Percentiles rank a stretch among this genome's conserved stretches.
These are phyloP conservation scores for Lepiota subincarnata DNA, from an alignment of 768 basidiomycete species.

Conservation along the genomic window DNA sequence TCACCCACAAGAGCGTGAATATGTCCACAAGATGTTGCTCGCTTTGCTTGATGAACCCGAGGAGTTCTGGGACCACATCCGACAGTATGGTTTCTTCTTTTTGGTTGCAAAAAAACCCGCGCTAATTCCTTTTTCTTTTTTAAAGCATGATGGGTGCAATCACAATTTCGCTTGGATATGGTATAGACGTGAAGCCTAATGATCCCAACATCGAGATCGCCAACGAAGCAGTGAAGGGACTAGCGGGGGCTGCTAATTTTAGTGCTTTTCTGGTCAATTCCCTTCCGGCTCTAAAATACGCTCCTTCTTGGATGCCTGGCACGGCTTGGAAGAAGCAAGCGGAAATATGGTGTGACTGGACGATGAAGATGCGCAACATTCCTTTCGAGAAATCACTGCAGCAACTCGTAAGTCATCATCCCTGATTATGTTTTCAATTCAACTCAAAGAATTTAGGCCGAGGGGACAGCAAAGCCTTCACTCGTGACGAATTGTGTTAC, in stretches of 20 bases:
- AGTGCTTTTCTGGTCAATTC: slow-evolving; percentile 35
- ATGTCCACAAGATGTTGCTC: slow-evolving; percentile 38
- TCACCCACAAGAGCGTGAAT: slow-evolving; percentile 41
- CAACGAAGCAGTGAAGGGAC: slow-evolving; percentile 23
- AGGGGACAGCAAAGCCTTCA: slow-evolving; percentile 17
- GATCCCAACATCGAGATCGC: slow-evolving; percentile 31
- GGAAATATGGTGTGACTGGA: slow-evolving; percentile 23
- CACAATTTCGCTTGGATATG: slow-evolving; percentile 30
- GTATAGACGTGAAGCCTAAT: slow-evolving; percentile 26
- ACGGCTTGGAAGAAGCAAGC: slow-evolving; percentile 34
- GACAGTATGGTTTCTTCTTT: slow-evolving; percentile 30
- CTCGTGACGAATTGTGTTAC: slow-evolving; percentile 16
- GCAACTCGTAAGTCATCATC: slow-evolving; percentile 16
- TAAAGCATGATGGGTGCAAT: slow-evolving; percentile 32
- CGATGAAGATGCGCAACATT: slow-evolving; percentile 20
- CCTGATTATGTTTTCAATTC: neutral
- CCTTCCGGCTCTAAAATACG: slow-evolving; percentile 27
- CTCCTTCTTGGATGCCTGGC: slow-evolving; percentile 37
- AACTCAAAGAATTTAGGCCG: slow-evolving; percentile 3
- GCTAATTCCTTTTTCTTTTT: slow-evolving; percentile 18
- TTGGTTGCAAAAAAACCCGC: too few species aligned
- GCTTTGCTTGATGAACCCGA: slow-evolving; percentile 35
- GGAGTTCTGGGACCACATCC: slow-evolving; percentile 40
- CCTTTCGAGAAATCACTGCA: slow-evolving; percentile 22
- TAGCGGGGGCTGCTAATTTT: slow-evolving; percentile 25